A percentile compares a stretch with the other conserved stretches of the same genome.
These are phyloP conservation scores for Ogataea pini DNA, from an alignment of 805 yeast genomes.

Conservation along the genomic window DNA sequence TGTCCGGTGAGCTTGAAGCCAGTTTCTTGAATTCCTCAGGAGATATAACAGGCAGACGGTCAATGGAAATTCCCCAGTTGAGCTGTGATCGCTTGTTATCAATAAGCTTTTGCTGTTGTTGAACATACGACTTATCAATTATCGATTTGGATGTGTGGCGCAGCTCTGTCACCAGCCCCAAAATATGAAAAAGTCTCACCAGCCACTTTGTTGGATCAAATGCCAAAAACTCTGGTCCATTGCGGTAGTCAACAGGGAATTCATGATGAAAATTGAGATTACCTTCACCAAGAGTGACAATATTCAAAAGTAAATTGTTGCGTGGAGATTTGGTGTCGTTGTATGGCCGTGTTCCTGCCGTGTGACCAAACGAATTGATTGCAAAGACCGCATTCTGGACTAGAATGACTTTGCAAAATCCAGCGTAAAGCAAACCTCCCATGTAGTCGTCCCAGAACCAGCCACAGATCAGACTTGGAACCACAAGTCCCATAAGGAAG, in stretches of 20 bases:
- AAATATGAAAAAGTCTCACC: slow-evolving; percentile 48
- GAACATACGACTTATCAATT: slow-evolving; percentile 69
- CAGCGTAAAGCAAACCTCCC: slow-evolving; percentile 82
- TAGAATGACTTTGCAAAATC: slow-evolving; percentile 65
- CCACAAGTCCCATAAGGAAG: slow-evolving; percentile 44
- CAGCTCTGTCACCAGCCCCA: slow-evolving; percentile 62
- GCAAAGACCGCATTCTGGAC: slow-evolving; percentile 81
- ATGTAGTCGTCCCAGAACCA: slow-evolving; percentile 67
- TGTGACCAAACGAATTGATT: slow-evolving; percentile 83
- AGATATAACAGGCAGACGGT: slow-evolving; percentile 69
- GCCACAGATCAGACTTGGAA: slow-evolving; percentile 70
- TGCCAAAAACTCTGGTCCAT: slow-evolving; percentile 67
- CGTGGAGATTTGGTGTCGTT: slow-evolving; percentile 73
- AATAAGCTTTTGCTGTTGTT: slow-evolving; percentile 78
- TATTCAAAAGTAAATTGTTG: slow-evolving; percentile 62
- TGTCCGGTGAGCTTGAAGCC: slow-evolving; percentile 31
- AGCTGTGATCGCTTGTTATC: slow-evolving; percentile 75
- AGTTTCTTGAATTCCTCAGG: slow-evolving; percentile 47
- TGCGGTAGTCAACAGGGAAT: slow-evolving; percentile 87
- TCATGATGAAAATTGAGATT: slow-evolving; percentile 94
- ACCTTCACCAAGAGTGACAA: slow-evolving; percentile 86
- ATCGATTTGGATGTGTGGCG: slow-evolving; percentile 58
- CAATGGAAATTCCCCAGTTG: slow-evolving; percentile 94
- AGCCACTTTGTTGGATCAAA: slow-evolving; percentile 89
- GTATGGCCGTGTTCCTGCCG: slow-evolving; percentile 70